Percentiles rank a stretch among this genome's conserved stretches.
Conservation (phyloP, 257 asterid genomes). For the Solanum lycopersicoides region DNA sequence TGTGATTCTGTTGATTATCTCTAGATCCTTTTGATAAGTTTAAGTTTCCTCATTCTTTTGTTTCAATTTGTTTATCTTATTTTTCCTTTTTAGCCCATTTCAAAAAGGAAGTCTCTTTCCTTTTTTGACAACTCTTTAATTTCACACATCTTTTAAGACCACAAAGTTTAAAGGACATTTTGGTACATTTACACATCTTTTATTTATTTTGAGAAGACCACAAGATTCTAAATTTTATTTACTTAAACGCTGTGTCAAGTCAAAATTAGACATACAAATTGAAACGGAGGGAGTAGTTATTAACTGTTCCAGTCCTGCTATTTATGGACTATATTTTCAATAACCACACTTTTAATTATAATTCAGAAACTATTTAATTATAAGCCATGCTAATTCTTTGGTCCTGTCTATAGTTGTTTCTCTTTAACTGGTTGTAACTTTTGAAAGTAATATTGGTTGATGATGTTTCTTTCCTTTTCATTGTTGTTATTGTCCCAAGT, state of each 20-base stretch:
- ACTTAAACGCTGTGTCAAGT: neutral
- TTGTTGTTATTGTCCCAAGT: neutral
- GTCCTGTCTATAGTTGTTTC: neutral
- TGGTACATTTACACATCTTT: neutral
- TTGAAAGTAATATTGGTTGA: neutral
- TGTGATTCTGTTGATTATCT: neutral
- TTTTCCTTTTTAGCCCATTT: neutral
- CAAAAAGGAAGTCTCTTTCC: neutral
- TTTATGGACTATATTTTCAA: neutral
- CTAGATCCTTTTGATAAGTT: neutral
- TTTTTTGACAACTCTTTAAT: neutral
- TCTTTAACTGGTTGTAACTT: neutral
- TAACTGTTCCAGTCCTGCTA: neutral
- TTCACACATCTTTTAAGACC: neutral
- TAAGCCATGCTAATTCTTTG: neutral
- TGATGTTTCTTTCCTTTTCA: neutral
- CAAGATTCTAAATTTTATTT: neutral
- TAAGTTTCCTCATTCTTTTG: neutral
- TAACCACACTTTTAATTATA: neutral
- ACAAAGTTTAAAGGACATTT: neutral
- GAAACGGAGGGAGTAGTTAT: neutral
- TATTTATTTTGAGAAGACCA: neutral
- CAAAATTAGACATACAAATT: neutral
- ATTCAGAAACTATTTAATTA: neutral
- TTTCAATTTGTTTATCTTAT: neutral